Evolutionary conservation across 805 yeast genomes (phyloP), one percentile per base, ranked within the genome.

Genomic region (Tanozyma kutaoensis): DNA sequence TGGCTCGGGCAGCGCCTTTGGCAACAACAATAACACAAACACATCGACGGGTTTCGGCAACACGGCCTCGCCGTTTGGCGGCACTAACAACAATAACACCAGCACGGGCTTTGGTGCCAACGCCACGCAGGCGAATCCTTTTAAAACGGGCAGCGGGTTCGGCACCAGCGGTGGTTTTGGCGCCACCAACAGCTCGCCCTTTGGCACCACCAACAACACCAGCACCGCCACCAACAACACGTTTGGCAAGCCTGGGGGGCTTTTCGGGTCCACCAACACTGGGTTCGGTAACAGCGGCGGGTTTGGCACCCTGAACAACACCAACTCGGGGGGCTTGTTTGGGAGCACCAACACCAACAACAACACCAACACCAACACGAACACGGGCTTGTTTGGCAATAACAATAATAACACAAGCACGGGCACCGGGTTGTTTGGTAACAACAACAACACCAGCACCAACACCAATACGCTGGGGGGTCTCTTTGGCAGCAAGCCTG

Each of bases 221-320:
- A 17, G 20, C 20, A 10, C 20, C n/a, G n/a, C n/a, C n/a, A n/a
- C n/a, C n/a, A n/a, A n/a, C n/a, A n/a, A n/a, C n/a, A n/a, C n/a
- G n/a, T n/a, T n/a, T n/a, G n/a, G n/a, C n/a, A n/a, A n/a, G n/a
- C n/a, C n/a, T n/a, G n/a, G n/a, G n/a, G n/a, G n/a, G n/a, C n/a
- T n/a, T n/a, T n/a, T n/a, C n/a, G n/a, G n/a, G n/a, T n/a, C n/a
- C n/a, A n/a, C n/a, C n/a, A n/a, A n/a, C n/a, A n/a, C n/a, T n/a
- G n/a, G n/a, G n/a, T n/a, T n/a, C n/a, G n/a, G n/a, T n/a, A n/a
- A n/a, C n/a, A n/a, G n/a, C n/a, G n/a, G n/a, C n/a, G n/a, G n/a
- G n/a, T 59, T 67, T 50, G 72, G 70, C 20, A 39, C 55, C 28
- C 41, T 29, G 27, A 45, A 38, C 26, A 46, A 31, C 26, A n/a